Base-by-base conservation (phyloP, 2,329 filamentous ascomycete genomes). In the Dactylellina sp. region DNA sequence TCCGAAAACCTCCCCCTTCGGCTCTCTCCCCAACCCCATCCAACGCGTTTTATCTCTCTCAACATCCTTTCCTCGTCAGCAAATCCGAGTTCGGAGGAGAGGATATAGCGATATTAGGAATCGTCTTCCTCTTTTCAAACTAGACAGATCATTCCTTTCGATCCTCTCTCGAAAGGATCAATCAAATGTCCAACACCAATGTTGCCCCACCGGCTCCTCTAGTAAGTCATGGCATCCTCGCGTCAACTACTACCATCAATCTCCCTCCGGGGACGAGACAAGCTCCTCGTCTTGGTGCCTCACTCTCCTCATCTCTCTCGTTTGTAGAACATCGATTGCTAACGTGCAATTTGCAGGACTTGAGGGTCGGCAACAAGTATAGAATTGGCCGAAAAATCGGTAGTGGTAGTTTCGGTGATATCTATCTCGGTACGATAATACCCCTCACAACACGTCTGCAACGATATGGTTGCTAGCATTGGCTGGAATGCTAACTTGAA, bases 351-450 rank as follows among this genome's bases (percentile, higher is more conserved):
- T 52, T 75, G 35, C 80, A 98, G 94, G 95, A 99, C 88, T 89
- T 99, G 80, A 93, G 95, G 81, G 95, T 99, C 84, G 95, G 95
- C 84, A 98, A 98, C 83, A 98, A 99, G 82, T 99, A 99, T 89
- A 93, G 95, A 80, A 98, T 99, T 83, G 95, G 95, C 82, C 92
- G 95, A 80, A 99, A 99, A 88, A 99, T 99, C 80, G 95, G 95
- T 79, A 97, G 93, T 79, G 95, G 95, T 78, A 93, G 90, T 80
- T 99, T 99, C 82, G 95, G 95, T 85, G 95, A 98, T 80, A 98
- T 99, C 81, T 99, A 98, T 84, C 89, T 98, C 62, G 88, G 88
- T 89, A 61, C 35, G 52, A 64, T 55, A 55, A 9, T 49, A 18
- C 39, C 32, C 42, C 14, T 49, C 47, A 6, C 18, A 1, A 20